phyloP scores from a whole-genome alignment of 2,329 filamentous ascomycete species.

The Calonectria pseudoturangicola region DNA sequence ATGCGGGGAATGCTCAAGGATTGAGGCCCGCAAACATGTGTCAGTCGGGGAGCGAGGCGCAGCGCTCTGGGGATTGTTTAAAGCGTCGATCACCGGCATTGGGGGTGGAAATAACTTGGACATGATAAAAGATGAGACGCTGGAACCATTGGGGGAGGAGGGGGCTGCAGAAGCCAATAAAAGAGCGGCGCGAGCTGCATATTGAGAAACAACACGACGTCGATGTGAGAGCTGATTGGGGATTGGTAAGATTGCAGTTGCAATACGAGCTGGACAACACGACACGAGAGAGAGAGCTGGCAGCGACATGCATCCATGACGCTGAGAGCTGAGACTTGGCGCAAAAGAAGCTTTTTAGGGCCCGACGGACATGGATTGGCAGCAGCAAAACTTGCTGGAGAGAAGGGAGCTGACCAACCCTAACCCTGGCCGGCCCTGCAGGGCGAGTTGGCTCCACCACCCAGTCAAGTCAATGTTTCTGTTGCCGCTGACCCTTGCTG shows the following conservation, averaged over 20 bases:
- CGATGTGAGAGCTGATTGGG: neutral
- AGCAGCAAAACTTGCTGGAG: neutral
- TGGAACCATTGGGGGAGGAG: neutral
- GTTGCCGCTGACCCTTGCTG: constrained; percentile 22
- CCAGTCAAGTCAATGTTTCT: neutral
- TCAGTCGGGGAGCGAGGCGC: constrained; percentile 2
- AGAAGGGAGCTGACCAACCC: constrained; percentile 17
- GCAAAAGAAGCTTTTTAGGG: constrained; percentile 20
- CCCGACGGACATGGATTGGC: constrained; percentile 1
- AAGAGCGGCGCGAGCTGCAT: neutral
- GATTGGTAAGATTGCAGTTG: neutral
- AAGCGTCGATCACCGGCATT: constrained; percentile 4
- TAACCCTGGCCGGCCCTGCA: constrained; percentile 18
- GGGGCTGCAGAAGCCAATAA: neutral
- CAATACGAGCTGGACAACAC: neutral
- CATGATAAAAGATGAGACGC: neutral
- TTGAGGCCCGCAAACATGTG: constrained; percentile 21
- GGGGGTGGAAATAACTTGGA: constrained; percentile 11
- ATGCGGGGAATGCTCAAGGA: constrained; percentile 11
- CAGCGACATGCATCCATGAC: constrained; percentile 1
- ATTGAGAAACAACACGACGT: neutral
- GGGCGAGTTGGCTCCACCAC: constrained; percentile 10
- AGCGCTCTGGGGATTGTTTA: neutral
- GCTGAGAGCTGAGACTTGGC: constrained; percentile 23
- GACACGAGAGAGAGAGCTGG: neutral